Percentiles rank a stretch among this genome's conserved stretches.
Evolutionary conservation across 139 green algal genomes (phyloP).

Genomic region (Tetratostichococcus sp.): DNA sequence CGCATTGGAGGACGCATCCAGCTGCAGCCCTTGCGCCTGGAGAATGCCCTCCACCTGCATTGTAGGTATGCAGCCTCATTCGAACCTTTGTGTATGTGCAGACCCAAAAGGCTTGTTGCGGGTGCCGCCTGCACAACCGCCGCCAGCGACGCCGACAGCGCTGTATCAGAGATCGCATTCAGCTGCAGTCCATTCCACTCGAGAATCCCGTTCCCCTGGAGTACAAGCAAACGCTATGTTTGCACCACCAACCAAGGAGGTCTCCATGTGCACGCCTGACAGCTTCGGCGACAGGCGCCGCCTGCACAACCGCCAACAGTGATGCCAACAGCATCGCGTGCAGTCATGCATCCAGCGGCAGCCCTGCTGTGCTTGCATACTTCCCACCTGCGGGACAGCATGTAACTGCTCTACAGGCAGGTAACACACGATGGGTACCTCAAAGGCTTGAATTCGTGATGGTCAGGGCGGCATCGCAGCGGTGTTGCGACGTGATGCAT

Average conservation of each 20-base stretch:
- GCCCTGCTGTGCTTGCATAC: too few species aligned
- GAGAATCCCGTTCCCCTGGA: conserved; percentile 11
- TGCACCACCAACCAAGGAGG: too few species aligned
- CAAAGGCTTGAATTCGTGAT: too few species aligned
- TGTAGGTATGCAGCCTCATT: not conserved
- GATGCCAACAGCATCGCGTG: conserved; percentile 16
- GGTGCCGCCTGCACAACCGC: conserved; percentile 11
- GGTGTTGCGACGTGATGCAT: too few species aligned
- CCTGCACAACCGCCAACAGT: conserved; percentile 12
- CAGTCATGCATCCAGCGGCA: conserved; percentile 19
- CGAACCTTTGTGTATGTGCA: too few species aligned
- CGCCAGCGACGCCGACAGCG: conserved; percentile 20
- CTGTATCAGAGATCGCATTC: conserved; percentile 18
- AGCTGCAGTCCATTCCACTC: not conserved
- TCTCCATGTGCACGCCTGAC: too few species aligned
- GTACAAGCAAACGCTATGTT: too few species aligned
- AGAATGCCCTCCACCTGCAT: conserved; percentile 14
- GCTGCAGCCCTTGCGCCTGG: not conserved
- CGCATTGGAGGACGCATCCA: conserved; percentile 26
- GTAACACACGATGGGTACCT: too few species aligned
- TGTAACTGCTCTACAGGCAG: too few species aligned
- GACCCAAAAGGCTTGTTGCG: not conserved
- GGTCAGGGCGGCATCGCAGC: too few species aligned
- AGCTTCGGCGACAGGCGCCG: conserved; percentile 13
- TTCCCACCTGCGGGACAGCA: too few species aligned